Percentiles rank a stretch among this genome's conserved stretches.
Evolutionary conservation across 257 asterid genomes (phyloP).

Genomic region (Jasminum sambac): DNA sequence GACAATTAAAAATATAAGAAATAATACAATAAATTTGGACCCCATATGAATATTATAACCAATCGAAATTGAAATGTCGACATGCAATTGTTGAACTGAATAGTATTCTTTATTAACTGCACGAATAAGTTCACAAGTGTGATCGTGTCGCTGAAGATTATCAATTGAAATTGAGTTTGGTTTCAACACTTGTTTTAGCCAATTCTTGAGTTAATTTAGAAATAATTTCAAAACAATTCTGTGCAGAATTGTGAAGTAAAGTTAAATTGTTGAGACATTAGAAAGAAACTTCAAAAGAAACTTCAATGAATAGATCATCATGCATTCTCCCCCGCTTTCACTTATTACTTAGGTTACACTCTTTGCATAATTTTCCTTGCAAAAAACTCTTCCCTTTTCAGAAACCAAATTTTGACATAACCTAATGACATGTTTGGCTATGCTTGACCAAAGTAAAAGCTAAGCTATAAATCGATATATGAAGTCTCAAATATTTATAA

Average conservation of each 20-base stretch:
- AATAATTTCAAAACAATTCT: not conserved
- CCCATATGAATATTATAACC: no score
- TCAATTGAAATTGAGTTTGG: not conserved
- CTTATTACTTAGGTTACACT: constrained; percentile 66
- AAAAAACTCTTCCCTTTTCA: constrained; percentile 8
- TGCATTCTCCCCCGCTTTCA: constrained; percentile 15
- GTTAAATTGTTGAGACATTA: not conserved
- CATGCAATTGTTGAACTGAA: no score
- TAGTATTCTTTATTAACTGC: no score
- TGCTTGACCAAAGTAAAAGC: no score
- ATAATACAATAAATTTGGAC: no score
- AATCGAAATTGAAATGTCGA: no score
- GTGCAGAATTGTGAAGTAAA: not conserved
- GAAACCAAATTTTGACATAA: not conserved
- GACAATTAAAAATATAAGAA: no score
- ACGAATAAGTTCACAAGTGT: not conserved
- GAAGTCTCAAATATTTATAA: no score
- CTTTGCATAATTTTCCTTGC: constrained; percentile 50
- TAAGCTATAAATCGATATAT: no score
- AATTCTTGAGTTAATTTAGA: not conserved
- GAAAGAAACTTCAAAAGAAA: not conserved
- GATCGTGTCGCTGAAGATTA: not conserved
- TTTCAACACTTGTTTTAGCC: not conserved
- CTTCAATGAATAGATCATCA: not conserved
- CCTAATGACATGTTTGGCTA: not conserved